Conservation (phyloP, 164 flowering plant genomes). For the Nymphaea colorata region DNA sequence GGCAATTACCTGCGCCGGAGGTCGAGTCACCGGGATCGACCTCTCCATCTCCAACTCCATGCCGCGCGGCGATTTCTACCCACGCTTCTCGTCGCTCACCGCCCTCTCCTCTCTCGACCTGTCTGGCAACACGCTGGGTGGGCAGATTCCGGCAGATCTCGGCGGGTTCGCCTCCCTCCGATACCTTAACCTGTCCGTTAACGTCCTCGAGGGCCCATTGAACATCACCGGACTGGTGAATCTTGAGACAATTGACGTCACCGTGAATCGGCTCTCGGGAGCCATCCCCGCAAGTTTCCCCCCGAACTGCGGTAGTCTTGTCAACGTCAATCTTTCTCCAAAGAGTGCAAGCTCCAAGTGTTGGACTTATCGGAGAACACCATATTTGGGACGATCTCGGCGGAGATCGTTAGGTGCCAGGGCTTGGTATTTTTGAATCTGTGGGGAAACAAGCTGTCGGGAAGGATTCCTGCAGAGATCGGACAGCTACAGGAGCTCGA, state of each 20-base stretch:
- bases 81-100: constrained; percentile 48
- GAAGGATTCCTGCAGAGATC: constrained; percentile 40
- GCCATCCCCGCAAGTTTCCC: constrained; percentile 35
- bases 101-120: constrained; percentile 49
- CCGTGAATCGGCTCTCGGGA: constrained; percentile 45
- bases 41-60: constrained; percentile 26
- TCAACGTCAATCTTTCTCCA: constrained; percentile 39
- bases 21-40: constrained; percentile 36
- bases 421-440: constrained; percentile 31
- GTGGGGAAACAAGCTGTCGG: constrained; percentile 54
- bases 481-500: constrained; percentile 35
- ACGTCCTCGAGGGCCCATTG: constrained; percentile 39
- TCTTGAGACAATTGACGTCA: constrained; percentile 52
- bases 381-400: constrained; percentile 39
- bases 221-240: constrained; percentile 37
- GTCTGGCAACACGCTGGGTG: constrained; percentile 46
- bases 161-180: constrained; percentile 31
- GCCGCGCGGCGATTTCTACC: constrained; percentile 8
- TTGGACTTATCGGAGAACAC: constrained; percentile 63
- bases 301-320: constrained; percentile 31
- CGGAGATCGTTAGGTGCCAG: constrained; percentile 37
- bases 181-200: constrained; percentile 58
- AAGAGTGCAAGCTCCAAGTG: constrained; percentile 31
- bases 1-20: constrained; percentile 37
- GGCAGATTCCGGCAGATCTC: constrained; percentile 39